A percentile compares a stretch with the other conserved stretches of the same genome.
phyloP scores from a whole-genome alignment of 164 flowering plant species.

The Stephania japonica region DNA sequence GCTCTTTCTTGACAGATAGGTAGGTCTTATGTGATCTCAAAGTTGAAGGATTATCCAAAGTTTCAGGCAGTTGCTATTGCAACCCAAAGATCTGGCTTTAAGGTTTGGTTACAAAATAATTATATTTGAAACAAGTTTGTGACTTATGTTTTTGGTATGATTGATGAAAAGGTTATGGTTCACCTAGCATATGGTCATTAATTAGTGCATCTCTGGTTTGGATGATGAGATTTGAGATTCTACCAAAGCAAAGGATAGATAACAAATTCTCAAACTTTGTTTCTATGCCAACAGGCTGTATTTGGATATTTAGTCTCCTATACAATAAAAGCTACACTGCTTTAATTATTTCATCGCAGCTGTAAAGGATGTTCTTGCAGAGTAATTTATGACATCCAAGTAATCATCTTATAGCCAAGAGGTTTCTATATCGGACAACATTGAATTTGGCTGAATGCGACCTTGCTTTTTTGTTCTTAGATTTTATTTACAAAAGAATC shows the following conservation, averaged over 20 bases:
- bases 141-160: background rate
- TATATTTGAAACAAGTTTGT: background rate
- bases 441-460: background rate
- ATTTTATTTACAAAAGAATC: background rate
- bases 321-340: background rate
- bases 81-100: slow-evolving; percentile 82
- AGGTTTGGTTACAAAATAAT: slow-evolving; percentile 41
- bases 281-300: background rate
- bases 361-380: no score
- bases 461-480: background rate
- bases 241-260: background rate
- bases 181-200: background rate
- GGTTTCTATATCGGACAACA: background rate
- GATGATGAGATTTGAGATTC: background rate
- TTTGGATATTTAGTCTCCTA: background rate
- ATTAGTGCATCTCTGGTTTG: background rate
- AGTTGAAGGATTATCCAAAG: slow-evolving; percentile 81
- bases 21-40: slow-evolving; percentile 70
- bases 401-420: background rate
- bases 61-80: slow-evolving; percentile 89
- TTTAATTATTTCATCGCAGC: background rate
- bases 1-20: slow-evolving; percentile 50
- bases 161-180: background rate
- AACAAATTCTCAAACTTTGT: background rate
- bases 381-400: no score